Evolutionary conservation across 257 asterid genomes (phyloP).

Genomic region (Nicotiana obtusifolia): DNA sequence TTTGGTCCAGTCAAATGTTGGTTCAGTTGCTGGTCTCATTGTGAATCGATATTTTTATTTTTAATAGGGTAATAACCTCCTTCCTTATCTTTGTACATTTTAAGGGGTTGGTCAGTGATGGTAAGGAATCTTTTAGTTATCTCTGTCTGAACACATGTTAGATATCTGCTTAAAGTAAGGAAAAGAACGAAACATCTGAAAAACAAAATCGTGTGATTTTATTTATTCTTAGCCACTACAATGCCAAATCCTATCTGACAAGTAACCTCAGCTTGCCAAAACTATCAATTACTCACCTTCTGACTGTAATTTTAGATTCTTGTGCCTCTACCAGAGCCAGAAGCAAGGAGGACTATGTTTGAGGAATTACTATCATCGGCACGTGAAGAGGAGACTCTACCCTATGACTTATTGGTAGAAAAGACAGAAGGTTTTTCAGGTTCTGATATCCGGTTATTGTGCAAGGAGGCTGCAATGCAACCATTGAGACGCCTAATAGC

Average conservation of each 20-base stretch:
- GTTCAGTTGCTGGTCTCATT: not conserved
- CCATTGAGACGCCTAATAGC: conserved; percentile 78
- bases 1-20: not conserved
- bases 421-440: conserved; percentile 77
- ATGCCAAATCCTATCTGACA: not conserved
- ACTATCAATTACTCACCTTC: conserved; percentile 2
- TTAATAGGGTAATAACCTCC: not conserved
- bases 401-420: conserved; percentile 68
- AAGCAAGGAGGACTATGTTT: conserved; percentile 88
- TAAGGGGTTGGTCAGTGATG: not conserved
- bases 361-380: conserved; percentile 60
- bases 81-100: not conserved
- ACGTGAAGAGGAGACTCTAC: conserved; percentile 42
- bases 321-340: conserved; percentile 93
- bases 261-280: not conserved
- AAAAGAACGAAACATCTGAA: not conserved
- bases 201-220: not conserved
- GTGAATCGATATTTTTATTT: not conserved
- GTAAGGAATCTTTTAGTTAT: not conserved
- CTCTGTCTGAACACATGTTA: not conserved
- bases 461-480: conserved; percentile 99
- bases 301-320: conserved; percentile 52
- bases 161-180: not conserved
- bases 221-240: not conserved
- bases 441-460: conserved; percentile 78